Evolutionary conservation across 345 rosid genomes (phyloP).

Genomic region (Trapa bicornis): DNA sequence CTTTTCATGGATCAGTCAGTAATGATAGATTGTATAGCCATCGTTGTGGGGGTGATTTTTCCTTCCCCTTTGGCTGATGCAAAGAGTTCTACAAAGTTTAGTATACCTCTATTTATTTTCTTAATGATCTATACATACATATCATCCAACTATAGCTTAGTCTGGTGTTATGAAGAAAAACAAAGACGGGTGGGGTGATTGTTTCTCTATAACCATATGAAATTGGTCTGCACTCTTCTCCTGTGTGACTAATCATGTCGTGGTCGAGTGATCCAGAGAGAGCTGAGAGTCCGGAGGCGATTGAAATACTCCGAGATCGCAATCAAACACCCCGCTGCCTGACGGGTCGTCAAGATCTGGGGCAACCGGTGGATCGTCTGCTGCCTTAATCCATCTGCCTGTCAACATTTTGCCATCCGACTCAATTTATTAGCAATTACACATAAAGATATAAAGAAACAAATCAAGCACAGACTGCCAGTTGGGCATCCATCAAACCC

Average conservation of each 20-base stretch:
- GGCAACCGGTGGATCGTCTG: slow-evolving; percentile 65
- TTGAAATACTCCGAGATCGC: slow-evolving; percentile 81
- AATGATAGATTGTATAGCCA: not conserved
- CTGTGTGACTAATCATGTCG: slow-evolving; percentile 37
- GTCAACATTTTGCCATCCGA: slow-evolving; percentile 7
- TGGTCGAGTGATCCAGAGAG: slow-evolving; percentile 88
- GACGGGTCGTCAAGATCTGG: slow-evolving; percentile 68
- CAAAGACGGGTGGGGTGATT: not conserved
- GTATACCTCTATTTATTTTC: not conserved
- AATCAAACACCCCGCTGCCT: slow-evolving; percentile 72
- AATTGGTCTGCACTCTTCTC: not conserved
- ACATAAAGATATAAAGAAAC: not conserved
- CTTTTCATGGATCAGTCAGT: not conserved
- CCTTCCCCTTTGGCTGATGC: not conserved
- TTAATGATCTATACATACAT: not conserved
- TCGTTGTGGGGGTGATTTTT: not conserved
- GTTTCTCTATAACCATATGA: not conserved
- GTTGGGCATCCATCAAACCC: too few relatives aligned
- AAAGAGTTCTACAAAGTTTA: not conserved
- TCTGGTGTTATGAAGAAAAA: not conserved
- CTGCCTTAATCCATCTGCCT: slow-evolving; percentile 95
- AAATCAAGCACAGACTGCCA: not conserved
- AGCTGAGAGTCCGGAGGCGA: slow-evolving; percentile 89
- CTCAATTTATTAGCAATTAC: not conserved
- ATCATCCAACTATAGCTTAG: not conserved